Evolutionary conservation across 805 yeast genomes (phyloP).

Genomic region (Ogataea corticis): DNA sequence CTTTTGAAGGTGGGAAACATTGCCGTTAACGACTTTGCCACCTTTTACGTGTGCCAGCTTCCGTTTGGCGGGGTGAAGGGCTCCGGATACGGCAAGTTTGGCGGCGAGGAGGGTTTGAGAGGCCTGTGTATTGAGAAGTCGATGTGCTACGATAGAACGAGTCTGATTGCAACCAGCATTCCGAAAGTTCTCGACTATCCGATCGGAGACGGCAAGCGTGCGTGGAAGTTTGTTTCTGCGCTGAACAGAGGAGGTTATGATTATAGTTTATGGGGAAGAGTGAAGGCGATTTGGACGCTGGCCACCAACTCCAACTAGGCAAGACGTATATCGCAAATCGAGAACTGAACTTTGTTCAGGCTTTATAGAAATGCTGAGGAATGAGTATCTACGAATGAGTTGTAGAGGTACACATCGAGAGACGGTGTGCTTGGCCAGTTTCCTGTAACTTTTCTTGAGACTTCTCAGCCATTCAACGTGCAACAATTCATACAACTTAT

Average conservation of each 20-base stretch:
- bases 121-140: conserved; percentile 88
- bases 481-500: no score
- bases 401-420: no score
- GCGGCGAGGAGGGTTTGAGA: conserved; percentile 94
- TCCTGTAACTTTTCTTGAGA: no score
- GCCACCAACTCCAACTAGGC: conserved; percentile 44
- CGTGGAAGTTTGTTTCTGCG: conserved; percentile 85
- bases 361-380: no score
- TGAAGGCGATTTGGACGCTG: conserved; percentile 53
- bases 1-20: conserved; percentile 81
- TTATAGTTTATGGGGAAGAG: conserved; percentile 65
- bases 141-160: conserved; percentile 79
- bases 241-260: conserved; percentile 86
- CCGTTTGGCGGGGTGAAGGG: conserved; percentile 96
- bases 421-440: no score
- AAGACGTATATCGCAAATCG: no score
- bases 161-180: conserved; percentile 76
- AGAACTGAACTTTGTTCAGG: no score
- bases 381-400: no score
- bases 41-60: conserved; percentile 90
- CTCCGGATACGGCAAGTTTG: conserved; percentile 96
- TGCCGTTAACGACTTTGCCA: conserved; percentile 97
- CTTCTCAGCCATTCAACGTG: no score
- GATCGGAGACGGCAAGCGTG: conserved; percentile 71
- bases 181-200: conserved; percentile 95